Conservation (phyloP, 768 basidiomycete genomes). For the Hydnomerulius pinastri region DNA sequence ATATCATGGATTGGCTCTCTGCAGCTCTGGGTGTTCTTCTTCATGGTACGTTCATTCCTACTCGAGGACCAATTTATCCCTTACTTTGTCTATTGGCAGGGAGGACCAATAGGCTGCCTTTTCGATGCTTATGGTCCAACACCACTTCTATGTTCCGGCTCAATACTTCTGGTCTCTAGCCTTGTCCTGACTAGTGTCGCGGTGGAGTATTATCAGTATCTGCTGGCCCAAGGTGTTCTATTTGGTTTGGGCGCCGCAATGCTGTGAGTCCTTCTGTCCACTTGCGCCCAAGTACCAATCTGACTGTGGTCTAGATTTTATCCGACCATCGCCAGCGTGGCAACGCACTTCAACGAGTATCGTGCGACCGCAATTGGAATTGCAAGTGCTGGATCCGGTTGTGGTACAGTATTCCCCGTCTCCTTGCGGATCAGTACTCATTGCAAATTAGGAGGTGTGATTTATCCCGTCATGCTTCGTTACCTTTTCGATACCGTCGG, state of each 20-base stretch:
- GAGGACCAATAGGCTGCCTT: conserved; percentile 57
- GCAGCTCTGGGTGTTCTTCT: conserved; percentile 70
- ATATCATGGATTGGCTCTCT: conserved; percentile 75
- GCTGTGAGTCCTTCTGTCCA: conserved; percentile 44
- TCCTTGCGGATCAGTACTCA: conserved; percentile 21
- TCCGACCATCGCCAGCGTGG: conserved; percentile 64
- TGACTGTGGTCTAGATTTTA: conserved; percentile 54
- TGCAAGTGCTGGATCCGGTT: conserved; percentile 67
- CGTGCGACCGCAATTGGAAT: conserved; percentile 75
- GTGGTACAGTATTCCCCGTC: conserved; percentile 40
- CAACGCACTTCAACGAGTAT: conserved; percentile 64
- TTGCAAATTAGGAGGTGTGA: conserved; percentile 54
- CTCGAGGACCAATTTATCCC: background rate
- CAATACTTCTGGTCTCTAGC: conserved; percentile 48
- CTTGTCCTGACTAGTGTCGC: conserved; percentile 64
- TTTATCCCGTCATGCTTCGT: conserved; percentile 68
- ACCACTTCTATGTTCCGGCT: conserved; percentile 52
- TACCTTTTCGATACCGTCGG: conserved; percentile 55
- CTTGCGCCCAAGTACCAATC: conserved; percentile 1
- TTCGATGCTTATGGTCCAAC: conserved; percentile 66
- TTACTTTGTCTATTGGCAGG: conserved; percentile 39
- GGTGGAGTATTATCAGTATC: conserved; percentile 57
- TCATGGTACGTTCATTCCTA: conserved; percentile 48
- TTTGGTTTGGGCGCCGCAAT: conserved; percentile 68
- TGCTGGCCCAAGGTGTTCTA: conserved; percentile 62